These are phyloP conservation scores for Phragmites australis DNA, from an alignment of 176 grass and related monocot species.

Conservation along the genomic window DNA sequence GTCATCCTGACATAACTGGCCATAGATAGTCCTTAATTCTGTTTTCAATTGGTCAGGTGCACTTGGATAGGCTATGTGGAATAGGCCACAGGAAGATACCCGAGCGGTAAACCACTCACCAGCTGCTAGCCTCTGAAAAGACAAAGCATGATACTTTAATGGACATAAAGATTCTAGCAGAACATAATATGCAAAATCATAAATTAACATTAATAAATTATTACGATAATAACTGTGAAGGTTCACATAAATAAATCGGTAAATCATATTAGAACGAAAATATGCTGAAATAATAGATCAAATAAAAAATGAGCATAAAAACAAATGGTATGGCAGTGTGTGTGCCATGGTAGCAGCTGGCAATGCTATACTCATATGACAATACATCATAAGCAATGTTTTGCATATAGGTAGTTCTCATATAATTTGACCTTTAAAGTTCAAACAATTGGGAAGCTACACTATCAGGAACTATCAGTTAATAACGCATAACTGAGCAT, in stretches of 20 bases:
- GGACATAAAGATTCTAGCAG: not conserved
- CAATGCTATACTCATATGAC: not conserved
- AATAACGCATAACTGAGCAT: not conserved
- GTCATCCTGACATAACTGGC: slow-evolving; percentile 92
- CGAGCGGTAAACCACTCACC: slow-evolving; percentile 94
- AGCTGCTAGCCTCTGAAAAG: slow-evolving; percentile 68
- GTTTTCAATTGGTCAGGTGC: slow-evolving; percentile 69
- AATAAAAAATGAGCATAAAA: not conserved
- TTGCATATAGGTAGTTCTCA: not conserved
- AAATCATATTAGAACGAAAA: not conserved
- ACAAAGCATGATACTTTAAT: slow-evolving; percentile 20
- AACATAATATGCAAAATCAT: not conserved
- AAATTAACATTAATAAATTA: not conserved
- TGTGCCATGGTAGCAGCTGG: not conserved
- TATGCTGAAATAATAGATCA: not conserved
- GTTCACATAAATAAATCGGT: not conserved
- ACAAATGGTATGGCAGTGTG: too few species aligned
- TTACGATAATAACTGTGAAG: too few species aligned
- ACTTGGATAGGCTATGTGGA: slow-evolving; percentile 89
- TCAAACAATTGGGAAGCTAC: not conserved
- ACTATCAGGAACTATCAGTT: not conserved
- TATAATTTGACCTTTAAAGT: not conserved
- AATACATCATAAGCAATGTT: not conserved
- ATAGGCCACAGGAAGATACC: slow-evolving; percentile 84
- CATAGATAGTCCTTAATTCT: slow-evolving; percentile 74